Base-by-base conservation (phyloP, 441 rosid genomes). In the Raphanus hybrid region DNA sequence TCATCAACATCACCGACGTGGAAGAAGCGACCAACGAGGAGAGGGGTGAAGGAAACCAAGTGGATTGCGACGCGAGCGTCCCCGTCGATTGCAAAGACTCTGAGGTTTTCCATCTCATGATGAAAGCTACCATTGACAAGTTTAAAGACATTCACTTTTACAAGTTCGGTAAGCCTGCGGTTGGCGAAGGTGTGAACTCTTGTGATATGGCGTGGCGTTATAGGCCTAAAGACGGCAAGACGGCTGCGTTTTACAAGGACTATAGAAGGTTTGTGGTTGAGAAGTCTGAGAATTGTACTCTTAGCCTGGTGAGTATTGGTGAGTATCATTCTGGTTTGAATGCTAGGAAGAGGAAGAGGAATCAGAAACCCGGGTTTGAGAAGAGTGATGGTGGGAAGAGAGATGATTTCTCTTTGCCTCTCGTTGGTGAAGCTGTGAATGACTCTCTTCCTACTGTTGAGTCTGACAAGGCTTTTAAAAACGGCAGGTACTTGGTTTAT, bases 141-240 rank as follows among this genome's bases (percentile, higher is more conserved):
- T 95, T 91, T 43, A 87, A 88, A 84, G 99, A 92, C 75, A 88
- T 88, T 58, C 97, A 94, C 75, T 92, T 94, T 60, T 91, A 94
- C 74, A 86, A 90, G 71, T 94, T 92, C 54, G 97, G 99, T 54
- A 94, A 92, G 82, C 88, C 94, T 0, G 89, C 78, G n/a, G 80
- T 78, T 55, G 97, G 97, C 3, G 80, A 85, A 59, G 93, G 80
- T 34, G 90, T 67, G 23, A 87, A 64, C 75, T 86, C 81, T 27
- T 95, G 97, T 73, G 96, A 94, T 74, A 92, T 94, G 96, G 98
- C 97, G 0, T 94, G 98, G 97, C 84, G 96, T 70, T 91, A 87
- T 74, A 83, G 96, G 83, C 99, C 97, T 8, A 95, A 87, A 82
- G 96, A 95, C 71, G 99, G 96, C 64, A 92, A 90, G 84, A 75